phyloP scores from a whole-genome alignment of 176 grass and related monocot species.

The Phoenix roebelenii region DNA sequence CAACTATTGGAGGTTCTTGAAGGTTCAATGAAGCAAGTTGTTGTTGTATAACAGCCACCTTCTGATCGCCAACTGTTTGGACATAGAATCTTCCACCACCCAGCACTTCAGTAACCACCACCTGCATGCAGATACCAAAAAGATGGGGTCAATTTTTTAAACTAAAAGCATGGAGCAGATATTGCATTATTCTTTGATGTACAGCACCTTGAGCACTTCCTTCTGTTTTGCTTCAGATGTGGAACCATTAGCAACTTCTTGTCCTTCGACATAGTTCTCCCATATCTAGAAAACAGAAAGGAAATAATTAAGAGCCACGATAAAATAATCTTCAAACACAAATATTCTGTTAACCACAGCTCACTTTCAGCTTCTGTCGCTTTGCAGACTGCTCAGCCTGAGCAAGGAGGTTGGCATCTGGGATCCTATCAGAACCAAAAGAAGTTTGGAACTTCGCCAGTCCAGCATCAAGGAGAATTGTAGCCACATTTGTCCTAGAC shows the following conservation, averaged over 20 bases:
- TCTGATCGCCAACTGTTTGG: conserved; percentile 78
- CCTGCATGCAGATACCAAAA: conserved; percentile 32
- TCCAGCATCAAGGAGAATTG: conserved; percentile 73
- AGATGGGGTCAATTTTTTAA: conserved; percentile 3
- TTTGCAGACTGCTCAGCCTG: conserved; percentile 86
- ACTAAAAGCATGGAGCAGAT: not conserved
- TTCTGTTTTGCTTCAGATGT: conserved; percentile 65
- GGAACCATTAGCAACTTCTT: conserved; percentile 69
- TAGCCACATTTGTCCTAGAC: conserved; percentile 68
- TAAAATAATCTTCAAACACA: too few species aligned
- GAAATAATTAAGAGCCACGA: too few species aligned
- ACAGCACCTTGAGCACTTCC: conserved; percentile 80
- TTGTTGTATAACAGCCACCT: conserved; percentile 73
- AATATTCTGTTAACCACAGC: not conserved
- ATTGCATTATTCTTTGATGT: not conserved
- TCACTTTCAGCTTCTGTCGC: conserved; percentile 77
- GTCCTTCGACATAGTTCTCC: conserved; percentile 88
- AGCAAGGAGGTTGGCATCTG: conserved; percentile 53
- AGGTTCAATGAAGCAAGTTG: conserved; percentile 71
- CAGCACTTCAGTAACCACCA: conserved; percentile 76
- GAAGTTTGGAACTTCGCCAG: conserved; percentile 75
- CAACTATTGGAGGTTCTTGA: conserved; percentile 74
- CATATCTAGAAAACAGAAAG: conserved; percentile 56
- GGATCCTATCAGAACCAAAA: conserved; percentile 69
- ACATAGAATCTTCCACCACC: conserved; percentile 92